Evolutionary conservation across 768 basidiomycete species (phyloP), one percentile per base, ranked within the genome.

Genomic region (Gloeopeniophorella convolvens): DNA sequence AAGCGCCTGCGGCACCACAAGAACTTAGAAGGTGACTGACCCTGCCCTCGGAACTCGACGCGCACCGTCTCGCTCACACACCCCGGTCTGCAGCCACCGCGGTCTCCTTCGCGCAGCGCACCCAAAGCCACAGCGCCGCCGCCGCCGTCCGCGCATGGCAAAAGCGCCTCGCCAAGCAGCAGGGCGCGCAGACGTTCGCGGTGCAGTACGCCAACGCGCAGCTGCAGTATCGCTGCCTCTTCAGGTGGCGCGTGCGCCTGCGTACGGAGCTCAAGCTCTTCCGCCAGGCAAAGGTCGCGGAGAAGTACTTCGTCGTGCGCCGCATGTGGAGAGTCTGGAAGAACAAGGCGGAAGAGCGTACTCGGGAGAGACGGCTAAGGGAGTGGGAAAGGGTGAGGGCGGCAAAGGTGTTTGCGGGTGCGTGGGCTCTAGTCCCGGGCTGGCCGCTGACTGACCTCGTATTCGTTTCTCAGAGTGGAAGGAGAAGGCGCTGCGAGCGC

Each of bases 211-310:
- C 80, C 57, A 63, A 70, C 12, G 57, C 60, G 1, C 70, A 69
- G 49, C 52, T 79, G 7, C 62, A 64, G 8, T 73, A 67, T 46
- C 69, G 64, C 44, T 61, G 66, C 47, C 66, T 85, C 12, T 60
- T 76, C 5, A 59, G 53, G 15, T 89, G 87, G 86, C 74, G 81
- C 16, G 59, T 78, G 16, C 67, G 68, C 32, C 66, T 84, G 43
- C 74, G 79, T 15, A 64, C 68, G 13, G 73, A 74, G 48, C 54
- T 79, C 33, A 76, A 75, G 54, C 57, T 72, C 58, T 62, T 70
- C 33, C 79, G 76, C 56, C 72, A 79, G 58, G 83, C 83, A 1
- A 75, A 72, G 55, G 63, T 72, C 26, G 76, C 77, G 0, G 68
- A 77, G 57, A 75, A 70, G 44, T 78, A 71, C 50, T 73, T 87